Base-by-base conservation (phyloP, 306 rosid species). In the Cajanus cajan region DNA sequence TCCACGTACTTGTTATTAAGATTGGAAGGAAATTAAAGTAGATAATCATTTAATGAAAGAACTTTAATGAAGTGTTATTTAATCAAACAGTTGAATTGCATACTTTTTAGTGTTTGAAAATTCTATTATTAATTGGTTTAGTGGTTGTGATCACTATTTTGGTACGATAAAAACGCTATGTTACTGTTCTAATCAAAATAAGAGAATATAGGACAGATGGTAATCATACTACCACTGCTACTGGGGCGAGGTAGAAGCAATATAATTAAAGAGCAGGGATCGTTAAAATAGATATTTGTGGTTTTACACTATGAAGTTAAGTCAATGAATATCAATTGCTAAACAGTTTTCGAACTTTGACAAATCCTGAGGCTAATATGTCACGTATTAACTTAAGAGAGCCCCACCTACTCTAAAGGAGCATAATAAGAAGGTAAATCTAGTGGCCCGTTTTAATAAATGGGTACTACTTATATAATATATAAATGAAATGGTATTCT, bases 51-150 rank as follows among this genome's bases (percentile, higher is more conserved):
- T 73, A 45, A 79, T 12, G 22, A 47, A 24, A 39, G 44, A 80
- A 74, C 51, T 74, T 72, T 70, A 67, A 51, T 36, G 45, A 57
- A 51, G 77, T 77, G 73, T 52, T 52, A 83, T 81, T 89, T 77
- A 82, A 85, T 83, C 68, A 28, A 81, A 84, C 78, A 86, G 86
- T 88, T 57, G 78, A 86, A 80, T 78, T 84, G 89, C 87, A 82
- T 84, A 88, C 86, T 88, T 84, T 71, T 58, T 12, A 25, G 39
- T 25, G 69, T 43, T 24, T 82, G 66, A 48, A 16, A 55, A 64
- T 54, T 59, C 76, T 71, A 47, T 54, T 4, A 4, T 36, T 11
- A 71, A 71, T 24, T 58, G 43, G 40, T 36, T 70, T 71, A 36
- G 33, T 36, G 24, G 28, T n/a, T 62, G 58, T 36, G 45, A 16